Percentiles rank a stretch among this genome's conserved stretches.
These are phyloP conservation scores for Croton setiger DNA, from an alignment of 441 rosid species.

Conservation along the genomic window DNA sequence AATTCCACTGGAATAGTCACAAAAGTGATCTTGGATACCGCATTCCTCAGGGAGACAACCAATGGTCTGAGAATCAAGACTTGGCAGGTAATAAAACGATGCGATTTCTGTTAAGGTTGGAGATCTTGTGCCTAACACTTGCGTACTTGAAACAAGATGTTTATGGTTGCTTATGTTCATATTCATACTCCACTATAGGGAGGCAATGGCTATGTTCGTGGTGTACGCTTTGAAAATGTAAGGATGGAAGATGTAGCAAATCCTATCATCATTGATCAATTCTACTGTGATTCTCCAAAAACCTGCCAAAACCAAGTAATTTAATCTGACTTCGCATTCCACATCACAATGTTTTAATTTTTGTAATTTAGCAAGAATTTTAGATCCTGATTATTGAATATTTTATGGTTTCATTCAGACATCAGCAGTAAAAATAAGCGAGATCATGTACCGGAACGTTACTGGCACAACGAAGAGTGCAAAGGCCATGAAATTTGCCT, in stretches of 20 bases:
- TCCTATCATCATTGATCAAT: constrained; percentile 93
- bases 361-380: neutral
- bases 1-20: constrained; percentile 67
- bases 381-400: constrained; percentile 12
- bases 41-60: constrained; percentile 64
- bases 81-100: constrained; percentile 78
- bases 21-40: constrained; percentile 87
- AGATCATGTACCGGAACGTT: constrained; percentile 81
- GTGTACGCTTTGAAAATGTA: constrained; percentile 74
- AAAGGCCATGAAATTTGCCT: constrained; percentile 76
- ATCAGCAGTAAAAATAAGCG: constrained; percentile 64
- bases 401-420: constrained; percentile 37
- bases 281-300: constrained; percentile 93
- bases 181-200: constrained; percentile 46
- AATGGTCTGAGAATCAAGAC: constrained; percentile 96
- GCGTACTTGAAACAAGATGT: neutral
- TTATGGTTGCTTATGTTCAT: neutral
- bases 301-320: constrained; percentile 81
- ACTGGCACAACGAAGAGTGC: constrained; percentile 73
- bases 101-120: neutral
- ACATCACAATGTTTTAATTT: neutral
- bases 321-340: neutral
- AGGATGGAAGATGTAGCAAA: constrained; percentile 76
- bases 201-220: constrained; percentile 86
- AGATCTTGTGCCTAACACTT: neutral